Evolutionary conservation across 2,329 filamentous ascomycete species (phyloP).

Genomic region (Aspergillus transmontanensis): DNA sequence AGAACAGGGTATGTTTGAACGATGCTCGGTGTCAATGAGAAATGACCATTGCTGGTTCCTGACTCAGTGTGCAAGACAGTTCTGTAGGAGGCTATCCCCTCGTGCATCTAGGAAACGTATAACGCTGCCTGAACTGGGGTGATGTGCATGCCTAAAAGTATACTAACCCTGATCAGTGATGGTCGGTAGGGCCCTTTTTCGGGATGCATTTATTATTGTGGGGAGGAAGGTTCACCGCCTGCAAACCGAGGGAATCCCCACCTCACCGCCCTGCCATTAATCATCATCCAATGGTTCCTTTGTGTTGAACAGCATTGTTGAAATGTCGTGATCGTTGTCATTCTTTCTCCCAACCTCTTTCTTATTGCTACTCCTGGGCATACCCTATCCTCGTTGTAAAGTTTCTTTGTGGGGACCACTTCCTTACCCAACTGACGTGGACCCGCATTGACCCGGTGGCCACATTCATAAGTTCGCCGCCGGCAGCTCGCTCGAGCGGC

Average conservation of each 20-base stretch:
- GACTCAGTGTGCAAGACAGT: neutral
- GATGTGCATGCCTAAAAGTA: neutral
- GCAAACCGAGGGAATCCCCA: neutral
- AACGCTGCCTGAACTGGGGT: neutral
- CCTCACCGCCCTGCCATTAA: neutral
- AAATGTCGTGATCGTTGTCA: slow-evolving; percentile 1
- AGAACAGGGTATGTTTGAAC: neutral
- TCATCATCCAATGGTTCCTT: neutral
- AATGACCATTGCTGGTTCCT: neutral
- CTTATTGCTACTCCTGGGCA: neutral
- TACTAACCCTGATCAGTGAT: neutral
- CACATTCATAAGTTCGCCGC: neutral
- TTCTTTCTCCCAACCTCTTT: neutral
- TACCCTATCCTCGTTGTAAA: neutral
- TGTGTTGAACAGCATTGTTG: neutral
- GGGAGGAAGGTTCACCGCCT: neutral
- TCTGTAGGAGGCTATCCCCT: neutral
- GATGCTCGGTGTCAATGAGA: too few relatives aligned
- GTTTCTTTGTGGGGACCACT: neutral
- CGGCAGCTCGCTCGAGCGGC: slow-evolving; percentile 1
- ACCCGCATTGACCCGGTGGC: slow-evolving; percentile 1
- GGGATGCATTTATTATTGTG: neutral
- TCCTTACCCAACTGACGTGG: neutral
- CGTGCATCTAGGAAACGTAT: neutral
- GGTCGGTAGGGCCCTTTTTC: neutral